A percentile compares a stretch with the other conserved stretches of the same genome.
These are phyloP conservation scores for Blastomyces parvus DNA, from an alignment of 2,329 filamentous ascomycete genomes.

Conservation along the genomic window DNA sequence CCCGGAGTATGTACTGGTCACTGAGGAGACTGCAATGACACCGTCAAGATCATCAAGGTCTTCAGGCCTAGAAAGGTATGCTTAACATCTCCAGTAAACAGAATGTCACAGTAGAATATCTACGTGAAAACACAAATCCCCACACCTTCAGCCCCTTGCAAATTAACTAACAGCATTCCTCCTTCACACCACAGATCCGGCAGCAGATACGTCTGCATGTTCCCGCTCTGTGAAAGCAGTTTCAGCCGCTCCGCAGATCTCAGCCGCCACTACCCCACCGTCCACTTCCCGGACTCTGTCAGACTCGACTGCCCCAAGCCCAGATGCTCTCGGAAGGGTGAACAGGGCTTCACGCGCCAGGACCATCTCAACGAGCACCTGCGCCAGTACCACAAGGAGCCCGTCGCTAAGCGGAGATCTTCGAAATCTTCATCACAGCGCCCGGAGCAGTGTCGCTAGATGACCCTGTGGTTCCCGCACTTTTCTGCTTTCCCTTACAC, in stretches of 20 bases:
- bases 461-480: background rate
- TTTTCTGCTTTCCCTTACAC: background rate
- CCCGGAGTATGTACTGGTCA: background rate
- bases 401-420: slow-evolving; percentile 34
- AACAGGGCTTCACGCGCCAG: slow-evolving; percentile 45
- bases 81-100: background rate
- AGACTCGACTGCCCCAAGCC: slow-evolving; percentile 37
- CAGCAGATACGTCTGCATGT: slow-evolving; percentile 18
- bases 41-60: slow-evolving; percentile 3
- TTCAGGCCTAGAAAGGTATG: slow-evolving; percentile 3
- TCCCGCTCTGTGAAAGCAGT: slow-evolving; percentile 21
- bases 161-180: background rate
- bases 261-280: slow-evolving; percentile 40
- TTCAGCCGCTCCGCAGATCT: slow-evolving; percentile 43
- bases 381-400: slow-evolving; percentile 45
- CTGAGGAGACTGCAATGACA: background rate
- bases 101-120: background rate
- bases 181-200: slow-evolving; percentile 10
- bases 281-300: slow-evolving; percentile 33
- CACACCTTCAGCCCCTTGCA: background rate
- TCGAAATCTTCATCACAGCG: slow-evolving; percentile 19
- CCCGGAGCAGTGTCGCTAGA: background rate
- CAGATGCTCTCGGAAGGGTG: slow-evolving; percentile 39
- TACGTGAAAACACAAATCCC: background rate
- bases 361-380: slow-evolving; percentile 52